Conservation (phyloP, 805 yeast species). For the Candida vaughaniae region DNA sequence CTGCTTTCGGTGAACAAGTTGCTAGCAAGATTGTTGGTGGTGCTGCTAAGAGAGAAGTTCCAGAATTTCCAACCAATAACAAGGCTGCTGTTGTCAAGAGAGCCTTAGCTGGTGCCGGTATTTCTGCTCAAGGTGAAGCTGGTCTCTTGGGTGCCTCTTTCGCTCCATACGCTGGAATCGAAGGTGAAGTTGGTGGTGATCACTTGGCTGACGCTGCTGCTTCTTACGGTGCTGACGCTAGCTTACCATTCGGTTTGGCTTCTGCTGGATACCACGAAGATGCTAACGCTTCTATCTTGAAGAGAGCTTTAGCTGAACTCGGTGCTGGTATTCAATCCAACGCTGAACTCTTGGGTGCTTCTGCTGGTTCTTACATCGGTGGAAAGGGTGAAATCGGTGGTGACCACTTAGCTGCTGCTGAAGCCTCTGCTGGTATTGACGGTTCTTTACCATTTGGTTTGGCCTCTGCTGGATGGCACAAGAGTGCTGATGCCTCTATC, state of each 20-base stretch:
- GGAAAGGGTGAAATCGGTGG: conserved; percentile 16
- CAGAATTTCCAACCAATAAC: conserved; percentile 7
- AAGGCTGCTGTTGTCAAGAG: conserved; percentile 16
- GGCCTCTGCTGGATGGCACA: conserved; percentile 4
- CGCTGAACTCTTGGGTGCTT: conserved; percentile 11
- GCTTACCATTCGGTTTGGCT: conserved; percentile 7
- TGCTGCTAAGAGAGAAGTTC: conserved; percentile 9
- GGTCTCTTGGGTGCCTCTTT: conserved; percentile 8
- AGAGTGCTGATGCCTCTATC: conserved; percentile 10
- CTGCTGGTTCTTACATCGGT: conserved; percentile 11
- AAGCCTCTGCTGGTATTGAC: conserved; percentile 12
- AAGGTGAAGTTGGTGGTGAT: conserved; percentile 14
- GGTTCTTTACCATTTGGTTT: conserved; percentile 8
- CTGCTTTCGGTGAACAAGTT: conserved; percentile 9
- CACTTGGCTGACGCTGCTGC: conserved; percentile 14
- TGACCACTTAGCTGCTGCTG: conserved; percentile 17
- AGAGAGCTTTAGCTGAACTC: conserved; percentile 11
- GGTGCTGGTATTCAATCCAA: conserved; percentile 9
- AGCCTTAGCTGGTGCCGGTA: conserved; percentile 11
- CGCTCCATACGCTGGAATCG: conserved; percentile 10
- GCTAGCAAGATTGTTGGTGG: conserved; percentile 5
- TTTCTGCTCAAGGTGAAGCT: conserved; percentile 12
- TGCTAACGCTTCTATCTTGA: conserved; percentile 9
- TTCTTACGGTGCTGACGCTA: conserved; percentile 7
- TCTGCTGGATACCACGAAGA: conserved; percentile 4